Base-by-base conservation (phyloP, 2,329 filamentous ascomycete genomes). In the Colletotrichum chrysophilum region DNA sequence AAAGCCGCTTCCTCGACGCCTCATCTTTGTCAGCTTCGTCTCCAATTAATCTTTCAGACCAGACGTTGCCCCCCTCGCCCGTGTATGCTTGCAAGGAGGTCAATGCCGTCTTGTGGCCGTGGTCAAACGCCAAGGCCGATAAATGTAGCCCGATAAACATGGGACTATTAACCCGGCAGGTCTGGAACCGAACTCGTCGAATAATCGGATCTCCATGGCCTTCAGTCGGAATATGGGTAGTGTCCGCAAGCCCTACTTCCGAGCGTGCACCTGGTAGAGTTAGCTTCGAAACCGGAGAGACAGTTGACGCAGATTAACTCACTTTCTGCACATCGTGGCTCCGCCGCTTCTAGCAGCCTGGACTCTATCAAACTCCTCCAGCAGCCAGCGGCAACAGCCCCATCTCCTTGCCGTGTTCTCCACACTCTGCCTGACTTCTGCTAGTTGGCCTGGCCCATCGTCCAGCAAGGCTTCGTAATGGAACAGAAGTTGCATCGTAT, bases 401-500 rank as follows among this genome's bases (percentile, higher is more conserved):
- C 83, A 84, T 66, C 83, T 76, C 76, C 83, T 84, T 9, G 82
- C 81, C 48, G 83, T 83, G 74, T 81, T 83, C 66, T 84, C 82
- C 30, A 84, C 78, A 10, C 81, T 81, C 34, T 82, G 81, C 75
- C 82, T 84, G 24, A 83, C 80, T 36, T 83, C 82, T 56, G 83
- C 81, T 69, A 84, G 84, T 55, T 80, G 78, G n/a, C 76, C 75
- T 18, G 81, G 81, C 34, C 81, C 81, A 32, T 84, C 80, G 13
- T 80, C 80, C 48, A 84, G 81, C 38, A 84, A 76, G 71, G 80
- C 78, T 60, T 83, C 82, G 38, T 84, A 82, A 60, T 82, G 81
- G 70, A 80, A 81, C 5, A 84, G 76, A 48, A 82, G 80, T 75
- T 81, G 80, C 65, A 84, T 80, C 28, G 81, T 82, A 70, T 84